phyloP scores from a whole-genome alignment of 176 grass and related monocot genomes.

The Paspalum vaginatum region DNA sequence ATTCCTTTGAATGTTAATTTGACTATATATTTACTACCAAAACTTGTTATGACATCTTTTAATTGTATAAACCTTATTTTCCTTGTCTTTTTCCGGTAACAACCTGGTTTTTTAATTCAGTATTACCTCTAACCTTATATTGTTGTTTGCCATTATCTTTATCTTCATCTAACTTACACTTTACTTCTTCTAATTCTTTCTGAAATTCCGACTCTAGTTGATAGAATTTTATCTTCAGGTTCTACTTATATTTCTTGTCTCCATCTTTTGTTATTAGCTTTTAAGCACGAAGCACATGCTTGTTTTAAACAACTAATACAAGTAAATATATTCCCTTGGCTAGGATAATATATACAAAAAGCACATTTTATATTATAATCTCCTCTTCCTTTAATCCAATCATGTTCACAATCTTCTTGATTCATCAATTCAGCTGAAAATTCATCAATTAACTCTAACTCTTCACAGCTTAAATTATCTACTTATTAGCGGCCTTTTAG shows the following conservation, averaged over 20 bases:
- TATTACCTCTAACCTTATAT: no score
- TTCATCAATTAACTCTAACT: no score
- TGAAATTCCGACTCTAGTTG: background rate
- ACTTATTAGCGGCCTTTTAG: no score
- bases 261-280: background rate
- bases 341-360: background rate
- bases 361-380: background rate
- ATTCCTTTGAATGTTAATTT: background rate
- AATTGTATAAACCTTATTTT: background rate
- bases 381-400: background rate
- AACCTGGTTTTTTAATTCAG: no score
- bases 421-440: no score
- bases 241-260: background rate
- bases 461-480: no score
- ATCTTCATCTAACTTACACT: background rate
- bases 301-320: no score
- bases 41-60: background rate
- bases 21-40: no score
- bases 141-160: no score
- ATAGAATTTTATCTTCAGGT: background rate
- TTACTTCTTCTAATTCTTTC: background rate
- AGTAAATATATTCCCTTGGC: background rate
- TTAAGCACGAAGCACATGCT: background rate
- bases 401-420: background rate
- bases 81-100: rapidly evolving